Evolutionary conservation across 768 basidiomycete species (phyloP), one percentile per base, ranked within the genome.

Genomic region (Suillus variegatus): DNA sequence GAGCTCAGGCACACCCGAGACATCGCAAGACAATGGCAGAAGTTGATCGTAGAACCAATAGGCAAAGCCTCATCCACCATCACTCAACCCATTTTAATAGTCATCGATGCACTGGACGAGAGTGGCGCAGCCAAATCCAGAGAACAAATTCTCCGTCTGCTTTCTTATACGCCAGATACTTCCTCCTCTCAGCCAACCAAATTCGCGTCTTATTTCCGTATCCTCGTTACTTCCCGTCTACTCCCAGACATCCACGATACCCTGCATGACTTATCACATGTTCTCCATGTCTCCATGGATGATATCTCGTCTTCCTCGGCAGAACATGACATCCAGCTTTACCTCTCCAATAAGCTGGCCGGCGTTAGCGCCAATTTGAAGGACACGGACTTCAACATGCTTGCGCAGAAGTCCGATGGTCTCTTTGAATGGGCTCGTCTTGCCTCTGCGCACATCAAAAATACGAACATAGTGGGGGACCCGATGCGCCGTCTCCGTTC

Each of bases 61-160:
- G 61, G 2, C 38, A 41, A 32, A 70, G 71, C 7, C 58, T 69
- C 16, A 36, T 18, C 0, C n/a, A n/a, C 38, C 8, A 6, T 61
- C 20, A 25, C 63, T 25, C 35, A 62, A 28, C 69, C 66, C 7
- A 41, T 76, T 35, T 49, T 80, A 20, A 65, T 80, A 55, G 70
- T 79, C 56, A 67, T 81, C 25, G 80, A 81, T 65, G 79, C 73
- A 2, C 66, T 81, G 35, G 78, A 81, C 66, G 78, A 81, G 70
- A 74, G 78, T 60, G 71, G 73, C 1, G 63, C 70, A 63, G 40
- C 51, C 10, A 14, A 40, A 14, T 69, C 70, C 12, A 69, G 75
- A 14, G 61, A 64, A 25, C 32, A 52, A 4, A 58, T 79, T 4
- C 68, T 78, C 28, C 18, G 22, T 18, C 49, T 78, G 14, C 67